Evolutionary conservation across 2,329 filamentous ascomycete species (phyloP).

Genomic region (Corinectria fuckeliana): DNA sequence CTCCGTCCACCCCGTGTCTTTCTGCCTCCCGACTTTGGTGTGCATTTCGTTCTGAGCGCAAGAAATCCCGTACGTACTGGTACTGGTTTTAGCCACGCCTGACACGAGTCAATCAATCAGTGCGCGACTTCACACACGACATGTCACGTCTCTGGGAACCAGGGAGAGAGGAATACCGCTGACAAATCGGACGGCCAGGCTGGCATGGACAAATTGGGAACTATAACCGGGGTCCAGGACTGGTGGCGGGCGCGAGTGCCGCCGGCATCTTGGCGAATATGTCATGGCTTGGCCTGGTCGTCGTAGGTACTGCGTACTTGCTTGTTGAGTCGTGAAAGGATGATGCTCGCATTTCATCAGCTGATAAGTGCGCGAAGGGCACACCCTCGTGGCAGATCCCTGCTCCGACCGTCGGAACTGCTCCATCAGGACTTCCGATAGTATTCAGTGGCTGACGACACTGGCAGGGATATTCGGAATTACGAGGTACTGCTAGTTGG

Average conservation of each 20-base stretch:
- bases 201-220: conserved; percentile 32
- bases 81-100: conserved; percentile 11
- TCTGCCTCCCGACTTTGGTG: conserved; percentile 4
- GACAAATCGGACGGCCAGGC: conserved; percentile 33
- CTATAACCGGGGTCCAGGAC: conserved; percentile 25
- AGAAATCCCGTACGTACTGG: conserved; percentile 7
- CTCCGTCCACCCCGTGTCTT: conserved; percentile 17
- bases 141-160: conserved; percentile 6
- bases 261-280: conserved; percentile 29
- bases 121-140: conserved; percentile 3
- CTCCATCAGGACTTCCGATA: conserved; percentile 37
- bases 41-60: conserved; percentile 5
- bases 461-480: conserved; percentile 26
- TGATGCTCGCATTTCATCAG: conserved; percentile 33
- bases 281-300: conserved; percentile 27
- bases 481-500: conserved; percentile 17
- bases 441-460: conserved; percentile 25
- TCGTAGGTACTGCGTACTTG: conserved; percentile 19
- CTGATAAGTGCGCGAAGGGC: conserved; percentile 28
- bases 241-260: conserved; percentile 32
- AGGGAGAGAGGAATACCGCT: conserved; percentile 18
- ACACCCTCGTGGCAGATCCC: conserved; percentile 34
- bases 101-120: conserved; percentile 23
- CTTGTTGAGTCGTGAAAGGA: conserved; percentile 27
- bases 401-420: conserved; percentile 33